These are phyloP conservation scores for Podospora fimiseda DNA, from an alignment of 495 filamentous ascomycete genomes.

Conservation along the genomic window DNA sequence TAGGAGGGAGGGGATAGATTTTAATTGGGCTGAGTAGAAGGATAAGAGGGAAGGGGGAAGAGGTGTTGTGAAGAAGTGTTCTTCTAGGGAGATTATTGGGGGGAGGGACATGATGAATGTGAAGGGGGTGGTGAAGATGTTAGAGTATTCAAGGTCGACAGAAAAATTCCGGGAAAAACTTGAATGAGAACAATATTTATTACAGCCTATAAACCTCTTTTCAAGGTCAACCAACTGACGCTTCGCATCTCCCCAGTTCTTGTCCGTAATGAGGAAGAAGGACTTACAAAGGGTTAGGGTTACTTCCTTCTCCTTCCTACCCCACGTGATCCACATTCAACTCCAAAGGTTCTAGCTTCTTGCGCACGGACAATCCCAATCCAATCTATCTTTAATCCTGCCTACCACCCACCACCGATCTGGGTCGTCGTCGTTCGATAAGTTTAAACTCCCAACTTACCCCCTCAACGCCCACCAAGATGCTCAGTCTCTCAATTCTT, in stretches of 20 bases:
- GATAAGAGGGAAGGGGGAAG: conserved; percentile 22
- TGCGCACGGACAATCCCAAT: not conserved
- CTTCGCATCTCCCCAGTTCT: not conserved
- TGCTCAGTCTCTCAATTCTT: too few relatives aligned
- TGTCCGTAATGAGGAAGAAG: too few relatives aligned
- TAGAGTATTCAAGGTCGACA: not conserved
- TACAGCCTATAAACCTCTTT: not conserved
- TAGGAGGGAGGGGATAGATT: conserved; percentile 18
- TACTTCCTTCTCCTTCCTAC: not conserved
- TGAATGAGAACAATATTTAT: too few relatives aligned
- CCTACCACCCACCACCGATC: not conserved
- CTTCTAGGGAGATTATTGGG: conserved; percentile 53
- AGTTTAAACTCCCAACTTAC: too few relatives aligned
- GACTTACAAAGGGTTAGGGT: not conserved
- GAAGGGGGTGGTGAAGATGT: not conserved
- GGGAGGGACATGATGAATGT: conserved; percentile 11
- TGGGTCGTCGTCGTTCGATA: too few relatives aligned
- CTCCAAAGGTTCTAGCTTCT: not conserved
- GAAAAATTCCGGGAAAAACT: not conserved
- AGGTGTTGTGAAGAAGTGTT: conserved; percentile 56
- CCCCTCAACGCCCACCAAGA: too few relatives aligned
- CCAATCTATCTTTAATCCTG: not conserved
- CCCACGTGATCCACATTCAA: not conserved
- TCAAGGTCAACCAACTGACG: not conserved
- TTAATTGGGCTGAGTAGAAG: conserved; percentile 27